These are phyloP conservation scores for Berberis vulgaris DNA, from an alignment of 164 flowering plant species.

Conservation along the genomic window DNA sequence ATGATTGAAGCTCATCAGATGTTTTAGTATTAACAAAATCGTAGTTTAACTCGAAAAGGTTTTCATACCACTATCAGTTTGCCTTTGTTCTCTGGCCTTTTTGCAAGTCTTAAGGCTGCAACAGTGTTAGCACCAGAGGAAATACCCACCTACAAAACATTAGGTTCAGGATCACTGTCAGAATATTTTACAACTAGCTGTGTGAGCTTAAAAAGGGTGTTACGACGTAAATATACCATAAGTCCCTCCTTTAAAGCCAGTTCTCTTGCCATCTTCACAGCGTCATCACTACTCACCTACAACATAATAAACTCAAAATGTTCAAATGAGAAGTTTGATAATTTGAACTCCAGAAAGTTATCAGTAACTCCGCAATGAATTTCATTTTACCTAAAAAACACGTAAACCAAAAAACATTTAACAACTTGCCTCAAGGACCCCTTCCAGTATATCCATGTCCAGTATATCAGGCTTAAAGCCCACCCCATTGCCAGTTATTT, in stretches of 20 bases:
- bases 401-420: background rate
- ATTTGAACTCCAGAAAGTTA: too few relatives aligned
- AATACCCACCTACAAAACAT: constrained; percentile 63
- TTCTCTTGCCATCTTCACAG: constrained; percentile 88
- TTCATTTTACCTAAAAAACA: too few relatives aligned
- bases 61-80: constrained; percentile 89
- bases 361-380: too few relatives aligned
- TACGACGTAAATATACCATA: constrained; percentile 34
- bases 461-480: constrained; percentile 93
- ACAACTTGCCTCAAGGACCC: constrained; percentile 63
- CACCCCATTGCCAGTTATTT: constrained; percentile 87
- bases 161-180: too few relatives aligned
- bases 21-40: too few relatives aligned
- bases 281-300: constrained; percentile 86
- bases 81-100: constrained; percentile 92
- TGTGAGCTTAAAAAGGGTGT: too few relatives aligned
- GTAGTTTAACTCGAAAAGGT: background rate
- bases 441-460: constrained; percentile 97
- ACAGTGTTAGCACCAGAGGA: constrained; percentile 97
- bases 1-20: too few relatives aligned
- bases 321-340: too few relatives aligned
- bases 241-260: constrained; percentile 93
- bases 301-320: background rate
- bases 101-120: constrained; percentile 81
- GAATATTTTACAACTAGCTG: too few relatives aligned